Conservation (phyloP, 2,329 filamentous ascomycete species). For the Tolypocladium paradoxum region DNA sequence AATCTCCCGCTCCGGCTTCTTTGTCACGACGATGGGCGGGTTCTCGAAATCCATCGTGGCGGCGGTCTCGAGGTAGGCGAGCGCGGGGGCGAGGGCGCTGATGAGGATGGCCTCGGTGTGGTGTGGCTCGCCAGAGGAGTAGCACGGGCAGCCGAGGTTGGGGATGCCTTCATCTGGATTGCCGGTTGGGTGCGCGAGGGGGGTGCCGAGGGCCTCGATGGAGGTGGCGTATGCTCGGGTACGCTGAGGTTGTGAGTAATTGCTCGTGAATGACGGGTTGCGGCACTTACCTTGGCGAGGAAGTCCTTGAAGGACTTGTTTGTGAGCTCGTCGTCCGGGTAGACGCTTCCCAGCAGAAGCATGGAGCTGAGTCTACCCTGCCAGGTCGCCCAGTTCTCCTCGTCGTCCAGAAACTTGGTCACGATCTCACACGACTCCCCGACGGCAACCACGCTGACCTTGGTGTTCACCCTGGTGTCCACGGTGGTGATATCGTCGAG, state of each 20-base stretch:
- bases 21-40: constrained; percentile 21
- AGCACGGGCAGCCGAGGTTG: constrained; percentile 51
- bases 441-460: constrained; percentile 61
- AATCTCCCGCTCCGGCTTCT: constrained; percentile 6
- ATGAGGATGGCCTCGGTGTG: constrained; percentile 55
- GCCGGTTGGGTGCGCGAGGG: constrained; percentile 41
- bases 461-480: constrained; percentile 35
- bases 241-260: constrained; percentile 29
- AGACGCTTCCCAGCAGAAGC: constrained; percentile 38
- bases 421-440: constrained; percentile 53
- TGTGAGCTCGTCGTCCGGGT: constrained; percentile 25
- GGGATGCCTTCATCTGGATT: constrained; percentile 32
- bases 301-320: constrained; percentile 37
- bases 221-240: constrained; percentile 52
- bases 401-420: constrained; percentile 45
- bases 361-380: constrained; percentile 34
- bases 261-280: constrained; percentile 7
- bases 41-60: constrained; percentile 32
- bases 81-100: constrained; percentile 37
- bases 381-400: constrained; percentile 39
- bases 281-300: constrained; percentile 34
- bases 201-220: constrained; percentile 35
- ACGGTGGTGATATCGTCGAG: too few species aligned
- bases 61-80: constrained; percentile 52
- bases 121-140: constrained; percentile 52